A percentile compares a stretch with the other conserved stretches of the same genome.
These are phyloP conservation scores for Apium graveolens DNA, from an alignment of 129 eudicot species.

Conservation along the genomic window DNA sequence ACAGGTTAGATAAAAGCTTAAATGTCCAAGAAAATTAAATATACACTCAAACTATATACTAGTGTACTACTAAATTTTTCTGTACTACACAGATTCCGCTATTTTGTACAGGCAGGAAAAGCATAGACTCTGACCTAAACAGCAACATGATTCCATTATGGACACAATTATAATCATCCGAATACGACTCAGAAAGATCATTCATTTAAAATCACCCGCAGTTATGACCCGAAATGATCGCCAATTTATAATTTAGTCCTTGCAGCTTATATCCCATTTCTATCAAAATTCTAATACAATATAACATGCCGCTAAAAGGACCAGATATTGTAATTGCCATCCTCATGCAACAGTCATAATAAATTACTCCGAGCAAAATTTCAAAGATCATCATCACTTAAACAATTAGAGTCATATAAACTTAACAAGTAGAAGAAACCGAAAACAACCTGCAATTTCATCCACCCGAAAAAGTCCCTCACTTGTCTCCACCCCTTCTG, in stretches of 20 bases:
- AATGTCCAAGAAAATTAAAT: not conserved
- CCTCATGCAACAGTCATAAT: not conserved
- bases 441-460: slow-evolving; percentile 79
- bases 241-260: too few relatives aligned
- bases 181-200: too few relatives aligned
- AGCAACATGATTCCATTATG: not conserved
- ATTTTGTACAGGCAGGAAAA: not conserved
- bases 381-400: not conserved
- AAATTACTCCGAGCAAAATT: not conserved
- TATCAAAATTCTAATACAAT: not conserved
- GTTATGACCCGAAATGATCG: too few relatives aligned
- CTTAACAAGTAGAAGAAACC: not conserved
- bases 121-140: too few relatives aligned
- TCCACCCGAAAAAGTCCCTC: slow-evolving; percentile 84
- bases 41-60: not conserved
- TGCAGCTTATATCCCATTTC: not conserved
- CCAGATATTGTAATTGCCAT: not conserved
- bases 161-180: not conserved
- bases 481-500: slow-evolving; percentile 77
- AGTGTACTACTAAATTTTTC: not conserved
- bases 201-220: too few relatives aligned
- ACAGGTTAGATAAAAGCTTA: not conserved
- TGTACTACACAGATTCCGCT: not conserved
- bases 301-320: not conserved
- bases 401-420: not conserved